Evolutionary conservation across 1,284 basidiomycete genomes (phyloP).

Genomic region (Rhodotorula sp.): DNA sequence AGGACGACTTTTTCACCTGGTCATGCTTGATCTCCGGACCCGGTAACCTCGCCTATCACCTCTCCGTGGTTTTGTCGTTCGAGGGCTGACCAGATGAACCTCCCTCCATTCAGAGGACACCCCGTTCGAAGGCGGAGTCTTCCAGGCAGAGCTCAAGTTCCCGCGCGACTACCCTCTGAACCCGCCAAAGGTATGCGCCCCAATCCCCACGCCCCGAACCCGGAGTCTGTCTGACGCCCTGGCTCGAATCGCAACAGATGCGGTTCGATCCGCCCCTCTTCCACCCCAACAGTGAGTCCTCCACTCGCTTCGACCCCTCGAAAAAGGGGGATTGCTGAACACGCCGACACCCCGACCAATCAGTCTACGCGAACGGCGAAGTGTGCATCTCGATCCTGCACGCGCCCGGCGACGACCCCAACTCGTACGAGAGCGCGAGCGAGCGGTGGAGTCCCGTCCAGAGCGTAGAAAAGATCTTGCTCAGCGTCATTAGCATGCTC

Average conservation of each 20-base stretch:
- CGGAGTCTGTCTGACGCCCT: neutral
- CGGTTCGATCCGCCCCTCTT: slow-evolving; percentile 94
- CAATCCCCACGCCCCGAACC: neutral
- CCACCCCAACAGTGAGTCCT: slow-evolving; percentile 86
- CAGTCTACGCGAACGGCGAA: slow-evolving; percentile 88
- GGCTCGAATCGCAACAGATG: slow-evolving; percentile 58
- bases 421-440: slow-evolving; percentile 77
- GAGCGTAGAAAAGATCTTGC: slow-evolving; percentile 85
- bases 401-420: slow-evolving; percentile 85
- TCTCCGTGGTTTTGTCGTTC: too few species aligned
- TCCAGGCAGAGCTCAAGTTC: slow-evolving; percentile 87
- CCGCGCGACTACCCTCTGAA: slow-evolving; percentile 90
- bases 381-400: slow-evolving; percentile 99
- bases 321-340: neutral
- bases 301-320: neutral
- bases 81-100: slow-evolving; percentile 47
- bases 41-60: slow-evolving; percentile 46
- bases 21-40: slow-evolving; percentile 95
- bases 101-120: slow-evolving; percentile 60
- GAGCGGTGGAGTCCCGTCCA: slow-evolving; percentile 99
- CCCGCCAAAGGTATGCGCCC: slow-evolving; percentile 69
- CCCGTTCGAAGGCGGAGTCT: slow-evolving; percentile 97
- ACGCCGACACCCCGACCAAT: neutral
- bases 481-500: slow-evolving; percentile 98
- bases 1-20: slow-evolving; percentile 97